A percentile compares a stretch with the other conserved stretches of the same genome.
Evolutionary conservation across 176 grass and related monocot genomes (phyloP).

Genomic region (Microstegium vimineum): DNA sequence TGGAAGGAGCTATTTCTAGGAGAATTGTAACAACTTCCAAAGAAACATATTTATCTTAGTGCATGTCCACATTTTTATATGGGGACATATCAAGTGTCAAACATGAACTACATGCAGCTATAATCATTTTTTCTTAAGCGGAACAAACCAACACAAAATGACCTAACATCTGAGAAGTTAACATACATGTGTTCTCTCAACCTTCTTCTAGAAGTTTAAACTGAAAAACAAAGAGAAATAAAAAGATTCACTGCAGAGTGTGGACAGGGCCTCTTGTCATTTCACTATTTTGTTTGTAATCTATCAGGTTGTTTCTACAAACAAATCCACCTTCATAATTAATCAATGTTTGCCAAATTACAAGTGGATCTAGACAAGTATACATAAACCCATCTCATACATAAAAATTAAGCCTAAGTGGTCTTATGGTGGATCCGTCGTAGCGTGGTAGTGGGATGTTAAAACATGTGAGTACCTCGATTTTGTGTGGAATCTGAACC

Average conservation of each 20-base stretch:
- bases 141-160: background rate
- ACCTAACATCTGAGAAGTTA: too few species aligned
- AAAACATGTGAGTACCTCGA: conserved; percentile 35
- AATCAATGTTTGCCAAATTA: background rate
- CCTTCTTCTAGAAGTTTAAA: background rate
- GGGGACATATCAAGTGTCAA: background rate
- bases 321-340: background rate
- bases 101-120: background rate
- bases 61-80: background rate
- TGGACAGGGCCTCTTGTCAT: background rate
- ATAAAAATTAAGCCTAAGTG: background rate
- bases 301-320: background rate
- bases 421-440: background rate
- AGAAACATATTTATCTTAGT: background rate
- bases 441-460: background rate
- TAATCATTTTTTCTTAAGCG: background rate
- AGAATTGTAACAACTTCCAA: background rate
- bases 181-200: background rate
- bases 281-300: background rate
- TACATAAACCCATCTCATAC: background rate
- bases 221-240: background rate
- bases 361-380: background rate
- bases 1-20: conserved; percentile 1
- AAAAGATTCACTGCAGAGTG: background rate
- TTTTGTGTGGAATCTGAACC: conserved; percentile 31